Base-by-base conservation (phyloP, 305 asterid species). In the Fraxinus sp. region DNA sequence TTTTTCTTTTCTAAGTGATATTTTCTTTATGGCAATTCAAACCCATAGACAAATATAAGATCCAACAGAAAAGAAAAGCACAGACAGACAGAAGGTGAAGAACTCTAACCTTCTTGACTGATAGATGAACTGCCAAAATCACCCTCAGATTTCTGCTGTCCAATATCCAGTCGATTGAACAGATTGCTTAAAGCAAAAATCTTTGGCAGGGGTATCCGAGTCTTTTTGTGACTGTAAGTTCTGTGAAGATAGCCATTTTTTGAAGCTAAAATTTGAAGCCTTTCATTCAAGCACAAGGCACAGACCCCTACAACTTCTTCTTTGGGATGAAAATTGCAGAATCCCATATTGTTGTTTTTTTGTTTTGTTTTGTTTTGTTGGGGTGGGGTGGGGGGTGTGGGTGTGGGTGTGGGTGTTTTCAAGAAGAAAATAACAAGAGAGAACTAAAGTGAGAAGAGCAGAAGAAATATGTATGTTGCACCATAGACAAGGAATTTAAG, bases 251-350 rank as follows among this genome's bases (percentile, higher is more conserved):
- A 11, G 28, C 57, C 73, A 71, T 81, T 86, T 57, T 80, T 82
- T 73, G 84, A 73, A 43, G 89, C 87, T 55, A 89, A 80, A 18
- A 86, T 13, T 4, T 83, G 83, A 52, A 89, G 90, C 86, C 85
- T 85, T 80, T 89, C 86, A 66, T 87, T 77, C 82, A 89, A 83
- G 79, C 91, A 89, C 39, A 87, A 79, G 41, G 88, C 88, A 79
- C 90, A 89, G 36, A 89, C 88, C 49, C 91, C 91, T 0, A 89
- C 28, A 1, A 89, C 81, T 9, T 62, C 55, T 32, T 85, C 85
- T 55, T 77, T 57, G 14, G 91, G 91, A 85, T 89, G 91, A 78
- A 89, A 83, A 83, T 80, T 81, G 73, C 91, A 88, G 70, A 28
- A 52, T 79, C 73, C 73, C 73, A 64, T 64, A 11, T 9, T 64